phyloP scores from a whole-genome alignment of 495 filamentous ascomycete genomes.

The Symbiotaphrina buchneri region DNA sequence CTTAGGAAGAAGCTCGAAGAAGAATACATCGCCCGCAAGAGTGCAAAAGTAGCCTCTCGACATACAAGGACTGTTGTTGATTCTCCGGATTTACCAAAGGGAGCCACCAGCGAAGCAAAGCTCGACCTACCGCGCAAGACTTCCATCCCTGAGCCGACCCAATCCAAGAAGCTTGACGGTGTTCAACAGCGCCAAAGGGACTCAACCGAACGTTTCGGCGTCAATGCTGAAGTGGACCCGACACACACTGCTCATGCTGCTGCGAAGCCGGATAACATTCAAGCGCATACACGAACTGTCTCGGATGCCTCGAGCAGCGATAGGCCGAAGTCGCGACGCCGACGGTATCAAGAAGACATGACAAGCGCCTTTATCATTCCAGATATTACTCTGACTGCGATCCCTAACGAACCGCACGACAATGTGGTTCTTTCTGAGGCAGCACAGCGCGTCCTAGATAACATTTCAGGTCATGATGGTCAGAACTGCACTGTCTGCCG shows the following conservation, averaged over 20 bases:
- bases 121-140: slow-evolving; percentile 2
- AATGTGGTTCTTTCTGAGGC: slow-evolving; percentile 21
- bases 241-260: background rate
- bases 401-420: slow-evolving; percentile 7
- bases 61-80: too few species aligned
- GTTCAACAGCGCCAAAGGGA: slow-evolving; percentile 1
- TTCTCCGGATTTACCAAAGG: too few species aligned
- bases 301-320: slow-evolving; percentile 1
- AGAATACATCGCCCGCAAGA: too few species aligned
- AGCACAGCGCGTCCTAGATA: slow-evolving; percentile 34
- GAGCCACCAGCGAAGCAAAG: too few species aligned
- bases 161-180: background rate
- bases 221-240: slow-evolving; percentile 1
- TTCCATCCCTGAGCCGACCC: slow-evolving; percentile 2
- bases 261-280: background rate
- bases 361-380: slow-evolving; percentile 64
- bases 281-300: background rate
- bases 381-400: slow-evolving; percentile 31
- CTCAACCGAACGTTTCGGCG: slow-evolving; percentile 1
- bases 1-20: slow-evolving; percentile 4
- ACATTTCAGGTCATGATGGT: slow-evolving; percentile 36
- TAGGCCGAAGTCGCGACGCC: background rate
- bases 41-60: too few species aligned
- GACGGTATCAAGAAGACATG: slow-evolving; percentile 29
- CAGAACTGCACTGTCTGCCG: slow-evolving; percentile 56